Conservation (phyloP, 2,329 filamentous ascomycete genomes). For the Cytospora piceicola region DNA sequence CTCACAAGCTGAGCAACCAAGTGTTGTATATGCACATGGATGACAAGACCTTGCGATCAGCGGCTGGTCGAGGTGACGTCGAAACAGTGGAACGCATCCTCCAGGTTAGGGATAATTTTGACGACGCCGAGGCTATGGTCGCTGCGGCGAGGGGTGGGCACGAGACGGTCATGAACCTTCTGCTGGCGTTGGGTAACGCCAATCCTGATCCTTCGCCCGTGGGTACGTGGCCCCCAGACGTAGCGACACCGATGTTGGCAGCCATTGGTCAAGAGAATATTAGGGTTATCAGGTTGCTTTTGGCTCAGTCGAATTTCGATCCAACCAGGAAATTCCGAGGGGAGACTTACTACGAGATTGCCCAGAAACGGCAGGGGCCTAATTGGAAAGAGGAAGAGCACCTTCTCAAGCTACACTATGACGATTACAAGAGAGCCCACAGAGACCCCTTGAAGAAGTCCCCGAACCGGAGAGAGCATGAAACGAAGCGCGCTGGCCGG, state of each 20-base stretch:
- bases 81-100: slow-evolving; percentile 65
- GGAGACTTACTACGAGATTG: slow-evolving; percentile 85
- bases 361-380: slow-evolving; percentile 78
- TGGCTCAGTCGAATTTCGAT: slow-evolving; percentile 79
- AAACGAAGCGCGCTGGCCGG: slow-evolving; percentile 48
- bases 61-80: slow-evolving; percentile 64
- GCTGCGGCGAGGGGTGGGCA: slow-evolving; percentile 92
- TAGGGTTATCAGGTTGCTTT: slow-evolving; percentile 78
- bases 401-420: slow-evolving; percentile 75
- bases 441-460: slow-evolving; percentile 57
- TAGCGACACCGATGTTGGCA: slow-evolving; percentile 89
- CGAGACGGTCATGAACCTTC: slow-evolving; percentile 79
- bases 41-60: slow-evolving; percentile 63
- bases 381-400: slow-evolving; percentile 89
- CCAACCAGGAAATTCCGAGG: slow-evolving; percentile 78
- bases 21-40: slow-evolving; percentile 66
- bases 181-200: slow-evolving; percentile 69
- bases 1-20: slow-evolving; percentile 68
- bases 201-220: slow-evolving; percentile 72
- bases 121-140: slow-evolving; percentile 85
- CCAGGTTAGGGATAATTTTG: slow-evolving; percentile 62
- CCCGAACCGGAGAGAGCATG: slow-evolving; percentile 48
- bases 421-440: slow-evolving; percentile 61
- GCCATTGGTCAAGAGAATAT: slow-evolving; percentile 90
- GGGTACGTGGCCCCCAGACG: slow-evolving; percentile 57